Percentiles rank a stretch among this genome's conserved stretches.
phyloP scores from a whole-genome alignment of 495 filamentous ascomycete genomes.

The Lophiostoma macrostomum region DNA sequence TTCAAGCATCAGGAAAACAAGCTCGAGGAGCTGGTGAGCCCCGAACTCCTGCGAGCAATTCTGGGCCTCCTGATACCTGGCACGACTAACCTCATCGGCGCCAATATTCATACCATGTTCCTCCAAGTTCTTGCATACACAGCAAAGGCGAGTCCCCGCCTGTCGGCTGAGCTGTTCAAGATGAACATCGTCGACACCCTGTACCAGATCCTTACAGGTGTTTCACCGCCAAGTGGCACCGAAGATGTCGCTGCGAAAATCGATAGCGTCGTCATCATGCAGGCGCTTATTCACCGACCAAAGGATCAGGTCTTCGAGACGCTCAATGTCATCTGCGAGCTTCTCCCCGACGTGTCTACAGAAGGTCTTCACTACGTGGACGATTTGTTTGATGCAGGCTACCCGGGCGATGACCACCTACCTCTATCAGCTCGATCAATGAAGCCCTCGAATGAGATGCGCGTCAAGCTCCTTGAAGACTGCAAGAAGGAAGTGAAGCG shows the following conservation, averaged over 20 bases:
- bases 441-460: conserved; percentile 70
- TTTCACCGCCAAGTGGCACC: conserved; percentile 78
- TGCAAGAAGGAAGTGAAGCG: conserved; percentile 85
- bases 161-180: conserved; percentile 89
- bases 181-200: conserved; percentile 97
- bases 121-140: conserved; percentile 84
- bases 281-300: conserved; percentile 94
- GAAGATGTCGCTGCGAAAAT: conserved; percentile 85
- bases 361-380: conserved; percentile 52
- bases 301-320: conserved; percentile 96
- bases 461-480: conserved; percentile 68
- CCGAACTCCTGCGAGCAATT: conserved; percentile 79
- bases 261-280: conserved; percentile 98
- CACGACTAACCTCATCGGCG: conserved; percentile 90
- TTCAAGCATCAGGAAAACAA: conserved; percentile 84
- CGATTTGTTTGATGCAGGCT: conserved; percentile 52
- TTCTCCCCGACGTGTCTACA: conserved; percentile 67
- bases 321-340: conserved; percentile 94
- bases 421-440: conserved; percentile 46
- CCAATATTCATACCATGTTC: conserved; percentile 96
- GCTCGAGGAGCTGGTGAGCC: conserved; percentile 85
- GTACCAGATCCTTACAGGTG: conserved; percentile 95
- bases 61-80: conserved; percentile 89
- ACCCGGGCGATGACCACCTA: conserved; percentile 39
- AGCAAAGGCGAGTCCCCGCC: conserved; percentile 77